Conservation (phyloP, 805 yeast species). For the Nematodospora valgi region DNA sequence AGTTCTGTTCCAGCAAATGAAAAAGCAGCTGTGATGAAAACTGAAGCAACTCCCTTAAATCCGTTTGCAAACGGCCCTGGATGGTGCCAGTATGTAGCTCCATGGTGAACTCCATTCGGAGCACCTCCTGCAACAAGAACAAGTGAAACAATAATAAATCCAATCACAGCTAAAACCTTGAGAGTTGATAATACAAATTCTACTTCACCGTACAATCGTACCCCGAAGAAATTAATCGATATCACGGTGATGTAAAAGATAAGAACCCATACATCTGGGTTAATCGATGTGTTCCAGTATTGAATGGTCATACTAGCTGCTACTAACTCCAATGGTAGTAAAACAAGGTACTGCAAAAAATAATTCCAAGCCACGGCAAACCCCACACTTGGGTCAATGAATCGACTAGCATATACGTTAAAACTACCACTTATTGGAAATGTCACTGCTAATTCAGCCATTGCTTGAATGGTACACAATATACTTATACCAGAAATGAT, state of each 20-base stretch:
- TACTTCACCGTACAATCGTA: conserved; percentile 52
- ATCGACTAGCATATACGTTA: conserved; percentile 58
- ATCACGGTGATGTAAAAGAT: conserved; percentile 31
- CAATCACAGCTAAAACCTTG: conserved; percentile 56
- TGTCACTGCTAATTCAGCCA: conserved; percentile 46
- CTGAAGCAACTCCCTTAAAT: conserved; percentile 69
- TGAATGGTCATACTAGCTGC: conserved; percentile 35
- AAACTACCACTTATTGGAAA: conserved; percentile 42
- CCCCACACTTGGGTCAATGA: conserved; percentile 66
- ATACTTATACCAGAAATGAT: conserved; percentile 33
- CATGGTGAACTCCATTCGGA: conserved; percentile 48
- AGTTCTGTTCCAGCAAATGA: conserved; percentile 75
- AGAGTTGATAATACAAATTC: conserved; percentile 58
- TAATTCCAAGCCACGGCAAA: conserved; percentile 75
- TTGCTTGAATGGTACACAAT: conserved; percentile 37
- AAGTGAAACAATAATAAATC: conserved; percentile 59
- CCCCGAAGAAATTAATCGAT: conserved; percentile 35
- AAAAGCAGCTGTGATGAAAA: conserved; percentile 76
- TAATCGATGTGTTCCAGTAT: conserved; percentile 30
- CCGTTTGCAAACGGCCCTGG: conserved; percentile 69
- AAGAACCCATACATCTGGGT: conserved; percentile 37
- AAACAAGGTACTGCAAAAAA: conserved; percentile 53
- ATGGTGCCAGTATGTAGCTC: conserved; percentile 55
- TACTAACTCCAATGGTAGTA: conserved; percentile 59
- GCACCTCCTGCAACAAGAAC: conserved; percentile 58